Evolutionary conservation across 345 rosid genomes (phyloP).

Genomic region (Brassica cretica): DNA sequence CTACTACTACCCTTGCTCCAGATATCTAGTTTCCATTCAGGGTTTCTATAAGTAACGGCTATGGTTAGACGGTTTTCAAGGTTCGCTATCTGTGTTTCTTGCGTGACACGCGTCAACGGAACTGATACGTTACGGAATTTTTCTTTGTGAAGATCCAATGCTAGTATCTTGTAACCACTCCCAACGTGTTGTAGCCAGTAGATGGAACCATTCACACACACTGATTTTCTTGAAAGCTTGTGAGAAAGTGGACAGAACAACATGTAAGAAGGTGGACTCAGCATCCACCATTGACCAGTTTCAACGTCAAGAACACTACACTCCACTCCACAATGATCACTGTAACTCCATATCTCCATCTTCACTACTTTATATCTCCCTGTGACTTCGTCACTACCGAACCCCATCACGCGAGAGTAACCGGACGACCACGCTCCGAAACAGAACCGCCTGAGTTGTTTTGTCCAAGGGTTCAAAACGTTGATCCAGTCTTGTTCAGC

Average conservation of each 20-base stretch:
- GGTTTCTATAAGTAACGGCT: not conserved
- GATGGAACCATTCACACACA: not conserved
- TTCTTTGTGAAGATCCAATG: not conserved
- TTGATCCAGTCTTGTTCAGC: not conserved
- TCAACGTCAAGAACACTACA: conserved; percentile 6
- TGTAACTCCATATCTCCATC: not conserved
- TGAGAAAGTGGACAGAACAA: not conserved
- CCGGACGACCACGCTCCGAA: not conserved
- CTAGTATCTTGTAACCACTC: conserved; percentile 8
- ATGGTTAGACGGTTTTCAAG: not conserved
- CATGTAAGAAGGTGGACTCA: not conserved
- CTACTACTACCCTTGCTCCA: not conserved
- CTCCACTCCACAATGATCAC: not conserved
- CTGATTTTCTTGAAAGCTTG: not conserved
- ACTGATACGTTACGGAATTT: not conserved
- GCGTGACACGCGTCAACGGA: not conserved
- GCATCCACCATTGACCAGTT: not conserved
- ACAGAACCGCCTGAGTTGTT: not conserved
- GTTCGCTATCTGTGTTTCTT: conserved; percentile 3
- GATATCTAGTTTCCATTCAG: not conserved
- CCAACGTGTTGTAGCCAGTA: not conserved
- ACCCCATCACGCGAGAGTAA: not conserved
- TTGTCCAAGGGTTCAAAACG: conserved; percentile 10
- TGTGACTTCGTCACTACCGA: conserved; percentile 1
- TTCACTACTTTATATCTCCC: conserved; percentile 16